Percentiles rank a stretch among this genome's conserved stretches.
phyloP scores from a whole-genome alignment of 306 rosid species.

The Citrullus amarus region DNA sequence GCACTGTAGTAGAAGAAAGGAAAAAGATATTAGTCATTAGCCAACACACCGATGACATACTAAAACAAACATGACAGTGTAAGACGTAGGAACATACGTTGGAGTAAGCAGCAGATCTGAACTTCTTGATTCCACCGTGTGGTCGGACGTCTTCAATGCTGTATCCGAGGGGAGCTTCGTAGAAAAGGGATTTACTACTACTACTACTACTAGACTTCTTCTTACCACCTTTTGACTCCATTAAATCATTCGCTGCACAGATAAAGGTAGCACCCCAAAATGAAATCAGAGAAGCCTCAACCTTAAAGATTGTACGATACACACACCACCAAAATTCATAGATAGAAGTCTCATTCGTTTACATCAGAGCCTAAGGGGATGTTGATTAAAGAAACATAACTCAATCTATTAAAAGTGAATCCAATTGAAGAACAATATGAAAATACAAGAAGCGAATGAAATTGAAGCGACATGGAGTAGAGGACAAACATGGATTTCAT shows the following conservation, averaged over 20 bases:
- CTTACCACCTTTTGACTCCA: conserved; percentile 90
- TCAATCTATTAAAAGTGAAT: neutral
- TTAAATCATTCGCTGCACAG: conserved; percentile 59
- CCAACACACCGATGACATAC: neutral
- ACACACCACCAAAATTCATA: neutral
- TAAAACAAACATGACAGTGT: neutral
- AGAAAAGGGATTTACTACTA: conserved; percentile 34
- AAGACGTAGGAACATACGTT: conserved; percentile 40
- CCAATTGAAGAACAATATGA: neutral
- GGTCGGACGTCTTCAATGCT: conserved; percentile 96
- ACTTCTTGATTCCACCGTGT: conserved; percentile 93
- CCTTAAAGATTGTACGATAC: neutral
- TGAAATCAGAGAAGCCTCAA: neutral
- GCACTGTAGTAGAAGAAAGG: conserved; percentile 48
- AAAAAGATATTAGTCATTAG: neutral
- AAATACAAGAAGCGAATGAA: neutral
- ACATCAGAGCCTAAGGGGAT: neutral
- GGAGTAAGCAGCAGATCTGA: conserved; percentile 98
- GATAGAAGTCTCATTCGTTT: neutral
- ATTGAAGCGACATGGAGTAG: no score
- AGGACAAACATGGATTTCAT: neutral
- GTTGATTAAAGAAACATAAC: neutral
- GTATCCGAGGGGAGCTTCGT: conserved; percentile 96
- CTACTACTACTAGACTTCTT: conserved; percentile 86
- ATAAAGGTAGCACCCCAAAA: neutral